Percentiles rank a stretch among this genome's conserved stretches.
Conservation (phyloP, 1,139 yeast genomes). For the Nadsonia starkeyi-henricii region DNA sequence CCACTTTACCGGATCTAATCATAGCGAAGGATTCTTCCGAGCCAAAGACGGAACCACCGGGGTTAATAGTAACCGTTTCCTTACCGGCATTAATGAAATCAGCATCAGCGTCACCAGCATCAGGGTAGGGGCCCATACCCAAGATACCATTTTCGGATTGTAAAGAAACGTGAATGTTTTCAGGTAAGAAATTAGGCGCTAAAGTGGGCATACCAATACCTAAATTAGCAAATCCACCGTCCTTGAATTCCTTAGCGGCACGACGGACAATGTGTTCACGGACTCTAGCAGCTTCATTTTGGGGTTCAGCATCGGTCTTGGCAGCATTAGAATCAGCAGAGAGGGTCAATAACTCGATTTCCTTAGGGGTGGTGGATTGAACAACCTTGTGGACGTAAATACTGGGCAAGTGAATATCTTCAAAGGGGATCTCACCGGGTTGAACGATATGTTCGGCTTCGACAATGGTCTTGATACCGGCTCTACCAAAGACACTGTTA, state of each 20-base stretch:
- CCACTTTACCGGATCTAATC: slow-evolving; percentile 36
- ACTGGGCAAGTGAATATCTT: slow-evolving; percentile 35
- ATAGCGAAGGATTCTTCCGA: slow-evolving; percentile 38
- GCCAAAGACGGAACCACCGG: slow-evolving; percentile 36
- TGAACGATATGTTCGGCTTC: slow-evolving; percentile 40
- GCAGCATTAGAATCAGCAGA: slow-evolving; percentile 2
- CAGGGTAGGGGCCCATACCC: slow-evolving; percentile 37
- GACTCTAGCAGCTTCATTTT: slow-evolving; percentile 10
- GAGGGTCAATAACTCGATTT: slow-evolving; percentile 27
- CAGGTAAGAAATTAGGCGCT: slow-evolving; percentile 31
- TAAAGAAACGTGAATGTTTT: slow-evolving; percentile 28
- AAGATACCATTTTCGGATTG: slow-evolving; percentile 39
- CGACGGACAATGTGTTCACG: slow-evolving; percentile 31
- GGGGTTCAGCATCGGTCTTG: slow-evolving; percentile 1
- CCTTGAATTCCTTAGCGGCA: slow-evolving; percentile 33
- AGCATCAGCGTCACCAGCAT: slow-evolving; percentile 31
- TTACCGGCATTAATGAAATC: slow-evolving; percentile 40
- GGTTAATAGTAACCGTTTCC: slow-evolving; percentile 34
- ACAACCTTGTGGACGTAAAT: slow-evolving; percentile 31
- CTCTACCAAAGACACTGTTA: slow-evolving; percentile 33
- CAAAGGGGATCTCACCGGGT: slow-evolving; percentile 33
- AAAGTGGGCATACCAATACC: slow-evolving; percentile 41
- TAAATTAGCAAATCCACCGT: slow-evolving; percentile 32
- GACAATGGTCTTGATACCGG: slow-evolving; percentile 33
- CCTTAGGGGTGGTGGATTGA: slow-evolving; percentile 31